Percentiles rank a stretch among this genome's conserved stretches.
Conservation (phyloP, 495 filamentous ascomycete species). For the Bombardia bombarda region DNA sequence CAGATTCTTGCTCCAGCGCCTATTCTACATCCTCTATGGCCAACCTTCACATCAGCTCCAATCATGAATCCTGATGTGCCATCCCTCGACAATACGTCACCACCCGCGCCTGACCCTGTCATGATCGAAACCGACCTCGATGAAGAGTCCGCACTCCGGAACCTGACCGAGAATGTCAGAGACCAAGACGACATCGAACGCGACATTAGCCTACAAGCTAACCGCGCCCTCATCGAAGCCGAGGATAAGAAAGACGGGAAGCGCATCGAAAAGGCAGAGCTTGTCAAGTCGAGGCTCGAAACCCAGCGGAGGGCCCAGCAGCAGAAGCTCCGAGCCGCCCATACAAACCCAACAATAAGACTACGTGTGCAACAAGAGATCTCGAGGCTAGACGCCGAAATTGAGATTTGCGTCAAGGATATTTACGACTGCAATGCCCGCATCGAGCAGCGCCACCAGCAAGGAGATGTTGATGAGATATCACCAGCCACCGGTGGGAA, state of each 20-base stretch:
- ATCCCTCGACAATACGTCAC: neutral
- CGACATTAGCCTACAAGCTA: conserved; percentile 66
- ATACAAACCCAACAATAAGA: conserved; percentile 31
- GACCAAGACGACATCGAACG: conserved; percentile 80
- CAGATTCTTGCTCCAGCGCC: too few relatives aligned
- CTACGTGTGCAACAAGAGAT: conserved; percentile 55
- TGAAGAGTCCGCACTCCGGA: conserved; percentile 56
- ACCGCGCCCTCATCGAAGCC: conserved; percentile 65
- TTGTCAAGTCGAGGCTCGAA: conserved; percentile 47
- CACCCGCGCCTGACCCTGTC: neutral
- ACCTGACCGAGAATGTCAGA: conserved; percentile 64
- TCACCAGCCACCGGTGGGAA: conserved; percentile 31
- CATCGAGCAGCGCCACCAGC: conserved; percentile 61
- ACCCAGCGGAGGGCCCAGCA: conserved; percentile 33
- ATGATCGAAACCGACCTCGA: conserved; percentile 13
- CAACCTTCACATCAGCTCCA: too few relatives aligned
- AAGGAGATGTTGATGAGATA: conserved; percentile 35
- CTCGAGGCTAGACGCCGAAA: conserved; percentile 50
- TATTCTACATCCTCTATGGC: too few relatives aligned
- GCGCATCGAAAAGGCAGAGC: conserved; percentile 68
- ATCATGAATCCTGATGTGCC: neutral
- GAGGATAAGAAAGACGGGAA: conserved; percentile 84
- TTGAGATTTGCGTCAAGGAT: conserved; percentile 56
- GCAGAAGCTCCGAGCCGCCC: conserved; percentile 30
- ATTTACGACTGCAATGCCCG: conserved; percentile 68